Percentiles rank a stretch among this genome's conserved stretches.
Conservation (phyloP, 768 basidiomycete species). For the Infundibulicybe gibba region DNA sequence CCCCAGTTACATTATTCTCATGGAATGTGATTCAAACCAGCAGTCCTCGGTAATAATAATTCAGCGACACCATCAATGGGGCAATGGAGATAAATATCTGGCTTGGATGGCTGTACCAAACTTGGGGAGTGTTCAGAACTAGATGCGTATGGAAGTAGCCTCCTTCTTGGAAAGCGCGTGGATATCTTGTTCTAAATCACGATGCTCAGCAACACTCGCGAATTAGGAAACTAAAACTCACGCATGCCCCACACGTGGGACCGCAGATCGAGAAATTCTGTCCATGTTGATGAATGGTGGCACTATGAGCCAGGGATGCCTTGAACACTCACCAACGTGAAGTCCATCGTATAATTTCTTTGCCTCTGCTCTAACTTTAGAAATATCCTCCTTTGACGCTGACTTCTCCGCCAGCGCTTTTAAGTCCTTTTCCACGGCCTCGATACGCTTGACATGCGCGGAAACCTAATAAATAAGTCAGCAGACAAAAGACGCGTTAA, state of each 20-base stretch:
- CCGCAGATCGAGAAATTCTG: conserved; percentile 79
- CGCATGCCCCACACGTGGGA: conserved; percentile 87
- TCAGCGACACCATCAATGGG: too few species aligned
- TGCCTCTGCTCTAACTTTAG: conserved; percentile 70
- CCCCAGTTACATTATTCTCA: too few species aligned
- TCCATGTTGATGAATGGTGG: background rate
- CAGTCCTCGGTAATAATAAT: too few species aligned
- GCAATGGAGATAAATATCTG: too few species aligned
- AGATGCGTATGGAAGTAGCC: conserved; percentile 55
- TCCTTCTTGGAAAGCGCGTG: conserved; percentile 72
- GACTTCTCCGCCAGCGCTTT: conserved; percentile 66
- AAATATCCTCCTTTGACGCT: conserved; percentile 78
- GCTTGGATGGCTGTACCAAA: background rate
- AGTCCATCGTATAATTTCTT: conserved; percentile 87
- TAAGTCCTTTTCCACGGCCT: conserved; percentile 87
- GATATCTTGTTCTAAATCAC: conserved; percentile 67
- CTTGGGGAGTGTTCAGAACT: conserved; percentile 9
- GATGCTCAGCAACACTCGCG: too few species aligned
- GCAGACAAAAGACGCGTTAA: background rate
- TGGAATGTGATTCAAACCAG: too few species aligned
- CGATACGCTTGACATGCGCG: conserved; percentile 77
- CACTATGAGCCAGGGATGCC: background rate
- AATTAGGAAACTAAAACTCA: conserved; percentile 35
- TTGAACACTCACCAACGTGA: conserved; percentile 58
- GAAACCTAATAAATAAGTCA: conserved; percentile 53